These are phyloP conservation scores for Agaricus subrufescens DNA, from an alignment of 768 basidiomycete species.

Conservation along the genomic window DNA sequence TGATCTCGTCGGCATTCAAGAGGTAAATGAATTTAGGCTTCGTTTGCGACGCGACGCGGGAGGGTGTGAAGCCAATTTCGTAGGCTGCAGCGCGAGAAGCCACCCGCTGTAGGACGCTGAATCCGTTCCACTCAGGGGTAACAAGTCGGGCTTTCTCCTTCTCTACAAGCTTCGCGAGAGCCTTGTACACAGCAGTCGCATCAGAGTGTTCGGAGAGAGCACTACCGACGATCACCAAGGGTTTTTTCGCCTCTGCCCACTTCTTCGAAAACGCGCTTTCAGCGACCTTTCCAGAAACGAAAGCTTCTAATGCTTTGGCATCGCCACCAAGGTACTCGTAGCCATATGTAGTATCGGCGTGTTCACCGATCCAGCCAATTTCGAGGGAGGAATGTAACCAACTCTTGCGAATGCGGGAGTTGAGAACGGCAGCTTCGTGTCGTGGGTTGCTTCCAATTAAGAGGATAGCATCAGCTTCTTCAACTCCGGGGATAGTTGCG, in stretches of 20 bases:
- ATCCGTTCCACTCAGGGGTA: constrained; percentile 93
- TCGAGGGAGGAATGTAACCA: constrained; percentile 88
- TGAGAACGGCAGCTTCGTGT: constrained; percentile 95
- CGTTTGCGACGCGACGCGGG: constrained; percentile 65
- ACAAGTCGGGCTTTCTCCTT: constrained; percentile 69
- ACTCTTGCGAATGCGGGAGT: constrained; percentile 93
- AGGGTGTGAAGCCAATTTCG: constrained; percentile 90
- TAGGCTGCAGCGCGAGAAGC: constrained; percentile 94
- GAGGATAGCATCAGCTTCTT: constrained; percentile 87
- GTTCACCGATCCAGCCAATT: constrained; percentile 86
- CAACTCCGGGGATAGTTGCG: constrained; percentile 84
- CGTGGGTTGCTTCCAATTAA: constrained; percentile 95
- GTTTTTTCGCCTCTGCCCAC: constrained; percentile 86
- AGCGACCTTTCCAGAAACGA: constrained; percentile 60
- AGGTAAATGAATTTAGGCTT: constrained; percentile 96
- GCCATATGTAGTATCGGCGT: constrained; percentile 87
- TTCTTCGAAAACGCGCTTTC: constrained; percentile 69
- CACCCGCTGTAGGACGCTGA: constrained; percentile 83
- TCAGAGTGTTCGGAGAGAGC: constrained; percentile 82
- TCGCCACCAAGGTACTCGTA: constrained; percentile 87
- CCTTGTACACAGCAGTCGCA: constrained; percentile 71
- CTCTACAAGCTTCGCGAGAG: constrained; percentile 76
- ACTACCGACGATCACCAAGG: constrained; percentile 91
- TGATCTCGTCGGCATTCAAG: constrained; percentile 91
- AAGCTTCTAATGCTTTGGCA: constrained; percentile 69